Base-by-base conservation (phyloP, 2,329 filamentous ascomycete genomes). In the Beauveria sp. region DNA sequence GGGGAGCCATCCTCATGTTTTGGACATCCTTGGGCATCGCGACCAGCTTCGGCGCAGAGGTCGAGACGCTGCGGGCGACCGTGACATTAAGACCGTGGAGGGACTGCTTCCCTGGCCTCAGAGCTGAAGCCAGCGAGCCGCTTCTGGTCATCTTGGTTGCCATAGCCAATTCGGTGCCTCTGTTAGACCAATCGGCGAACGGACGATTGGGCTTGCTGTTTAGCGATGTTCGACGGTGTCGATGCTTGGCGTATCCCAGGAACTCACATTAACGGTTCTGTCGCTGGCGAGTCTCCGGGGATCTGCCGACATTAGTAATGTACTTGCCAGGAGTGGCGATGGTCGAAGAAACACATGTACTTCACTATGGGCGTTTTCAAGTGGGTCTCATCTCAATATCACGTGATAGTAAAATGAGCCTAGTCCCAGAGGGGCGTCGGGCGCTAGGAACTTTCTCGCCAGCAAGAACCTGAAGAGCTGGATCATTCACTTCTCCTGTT, bases 1-100 rank as follows among this genome's bases (percentile, higher is more conserved):
- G 80, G 61, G 81, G 80, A 54, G 87, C 86, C 66, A 83, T 78
- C 72, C 89, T 83, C 79, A 88, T 79, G 78, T 92, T 90, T 63
- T 83, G 79, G 51, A 79, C 76, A 62, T 88, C 83, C 72, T 84
- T 83, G 66, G 84, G 81, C 66, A 85, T 73, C 67, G 79, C 79
- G 71, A 87, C 83, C 70, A 75, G 68, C 73, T 74, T 71, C 66
- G 71, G 70, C 67, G 77, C 72, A 66, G 81, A 80, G 60, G 73
- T 78, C 63, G 79, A 78, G 72, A 86, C 73, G 76, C 79, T 76
- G 69, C 82, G 77, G 69, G 75, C 70, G 55, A 72, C 71, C 66
- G 75, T 72, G 30, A 75, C 73, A 65, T 68, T 75, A 66, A 72
- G 77, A 68, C 67, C 71, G 66, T 67, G 73, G 64, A 77, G 71